Evolutionary conservation across 1,284 basidiomycete genomes (phyloP).

Genomic region (Inonotus obliquus): DNA sequence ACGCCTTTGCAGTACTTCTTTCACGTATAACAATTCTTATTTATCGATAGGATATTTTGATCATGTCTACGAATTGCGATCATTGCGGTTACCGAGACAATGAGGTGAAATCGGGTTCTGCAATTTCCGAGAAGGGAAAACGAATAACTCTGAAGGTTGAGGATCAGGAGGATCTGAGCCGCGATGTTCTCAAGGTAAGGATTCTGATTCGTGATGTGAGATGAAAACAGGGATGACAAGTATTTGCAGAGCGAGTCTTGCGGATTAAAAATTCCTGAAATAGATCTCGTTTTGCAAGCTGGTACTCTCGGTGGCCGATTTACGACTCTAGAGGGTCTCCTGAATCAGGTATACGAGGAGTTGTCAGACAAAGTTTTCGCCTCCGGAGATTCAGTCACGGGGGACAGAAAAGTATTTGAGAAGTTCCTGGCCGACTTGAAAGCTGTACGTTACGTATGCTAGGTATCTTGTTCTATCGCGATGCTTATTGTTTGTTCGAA

Average conservation of each 20-base stretch:
- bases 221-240: not conserved
- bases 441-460: slow-evolving; percentile 42
- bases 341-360: slow-evolving; percentile 95
- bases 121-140: slow-evolving; percentile 84
- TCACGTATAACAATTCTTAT: not conserved
- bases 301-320: slow-evolving; percentile 98
- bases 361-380: slow-evolving; percentile 88
- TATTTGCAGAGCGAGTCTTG: slow-evolving; percentile 81
- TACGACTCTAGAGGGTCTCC: slow-evolving; percentile 94
- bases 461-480: not conserved
- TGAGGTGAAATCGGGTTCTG: slow-evolving; percentile 93
- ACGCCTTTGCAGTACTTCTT: slow-evolving; percentile 21
- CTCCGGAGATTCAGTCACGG: slow-evolving; percentile 59
- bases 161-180: slow-evolving; percentile 89
- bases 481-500: slow-evolving; percentile 26
- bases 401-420: slow-evolving; percentile 59
- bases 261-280: slow-evolving; percentile 90
- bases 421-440: slow-evolving; percentile 80
- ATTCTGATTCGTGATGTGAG: not conserved
- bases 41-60: slow-evolving; percentile 82
- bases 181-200: slow-evolving; percentile 88
- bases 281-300: slow-evolving; percentile 87
- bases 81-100: slow-evolving; percentile 95
- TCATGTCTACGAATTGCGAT: slow-evolving; percentile 99
- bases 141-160: slow-evolving; percentile 87